These are phyloP conservation scores for Erythrophleum fordii DNA, from an alignment of 306 rosid species.

Conservation along the genomic window DNA sequence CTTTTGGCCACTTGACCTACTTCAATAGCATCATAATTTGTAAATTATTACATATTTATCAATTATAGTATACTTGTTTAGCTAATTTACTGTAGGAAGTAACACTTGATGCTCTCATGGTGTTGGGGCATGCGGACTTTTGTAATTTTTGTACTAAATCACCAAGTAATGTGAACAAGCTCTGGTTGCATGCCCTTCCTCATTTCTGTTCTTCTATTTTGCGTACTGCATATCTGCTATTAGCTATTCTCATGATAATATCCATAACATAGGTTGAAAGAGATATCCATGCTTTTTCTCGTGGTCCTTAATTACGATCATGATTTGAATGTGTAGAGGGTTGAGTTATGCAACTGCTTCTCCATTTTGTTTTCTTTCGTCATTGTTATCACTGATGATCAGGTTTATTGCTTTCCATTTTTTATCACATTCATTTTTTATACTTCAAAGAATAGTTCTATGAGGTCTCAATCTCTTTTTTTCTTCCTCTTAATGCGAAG, in stretches of 20 bases:
- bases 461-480: not conserved
- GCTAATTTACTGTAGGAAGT: constrained; percentile 15
- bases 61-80: constrained; percentile 4
- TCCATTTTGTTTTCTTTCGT: not conserved
- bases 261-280: not conserved
- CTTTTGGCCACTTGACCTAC: not conserved
- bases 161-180: not conserved
- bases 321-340: not conserved
- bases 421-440: not conserved
- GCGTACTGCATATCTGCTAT: not conserved
- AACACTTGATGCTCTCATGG: constrained; percentile 11
- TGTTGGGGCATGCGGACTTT: not conserved
- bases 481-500: not conserved
- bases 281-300: not conserved
- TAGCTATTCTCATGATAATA: not conserved
- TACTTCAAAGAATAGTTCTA: not conserved
- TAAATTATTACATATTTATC: not conserved
- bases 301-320: not conserved
- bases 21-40: not conserved
- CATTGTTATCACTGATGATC: not conserved
- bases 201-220: not conserved
- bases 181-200: not conserved
- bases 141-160: not conserved
- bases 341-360: not conserved
- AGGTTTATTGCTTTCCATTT: not conserved